Percentiles rank a stretch among this genome's conserved stretches.
Conservation (phyloP, 768 basidiomycete genomes). For the Amanita pallidorosea region DNA sequence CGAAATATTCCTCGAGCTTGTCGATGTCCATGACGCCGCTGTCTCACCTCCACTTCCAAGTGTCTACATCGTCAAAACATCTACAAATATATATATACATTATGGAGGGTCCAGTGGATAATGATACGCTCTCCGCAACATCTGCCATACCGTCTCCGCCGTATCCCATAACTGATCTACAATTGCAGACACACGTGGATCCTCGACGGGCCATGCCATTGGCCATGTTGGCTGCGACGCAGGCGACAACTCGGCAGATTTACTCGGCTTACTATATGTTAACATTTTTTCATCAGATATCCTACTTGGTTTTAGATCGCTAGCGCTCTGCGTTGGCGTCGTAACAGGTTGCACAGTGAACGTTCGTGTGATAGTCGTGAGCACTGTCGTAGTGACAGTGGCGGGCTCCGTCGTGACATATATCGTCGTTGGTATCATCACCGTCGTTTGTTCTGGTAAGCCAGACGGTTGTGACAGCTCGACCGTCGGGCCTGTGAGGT, state of each 20-base stretch:
- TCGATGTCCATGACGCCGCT: conserved; percentile 16
- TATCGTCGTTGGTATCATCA: conserved; percentile 12
- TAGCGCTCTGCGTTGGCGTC: neutral
- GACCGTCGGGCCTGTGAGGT: neutral
- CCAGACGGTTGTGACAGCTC: conserved; percentile 14
- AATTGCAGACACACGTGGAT: conserved; percentile 13
- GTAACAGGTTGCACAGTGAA: conserved; percentile 15
- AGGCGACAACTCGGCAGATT: conserved; percentile 7
- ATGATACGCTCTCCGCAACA: conserved; percentile 41
- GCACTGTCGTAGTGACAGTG: conserved; percentile 32
- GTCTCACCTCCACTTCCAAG: neutral
- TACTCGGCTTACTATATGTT: conserved; percentile 2
- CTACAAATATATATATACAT: neutral
- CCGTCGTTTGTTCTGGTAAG: conserved; percentile 16
- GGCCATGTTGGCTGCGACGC: conserved; percentile 19
- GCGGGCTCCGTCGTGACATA: conserved; percentile 15
- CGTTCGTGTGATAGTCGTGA: conserved; percentile 12
- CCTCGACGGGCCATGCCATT: conserved; percentile 22
- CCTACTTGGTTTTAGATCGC: conserved; percentile 3
- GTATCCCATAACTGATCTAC: conserved; percentile 27
- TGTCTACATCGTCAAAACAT: neutral
- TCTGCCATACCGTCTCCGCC: conserved; percentile 32
- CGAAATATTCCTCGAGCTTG: conserved; percentile 61
- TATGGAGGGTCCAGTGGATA: conserved; percentile 46
- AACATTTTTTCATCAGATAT: neutral